A percentile compares a stretch with the other conserved stretches of the same genome.
phyloP scores from a whole-genome alignment of 2,329 filamentous ascomycete species.

The Ceratocystis colombiana region DNA sequence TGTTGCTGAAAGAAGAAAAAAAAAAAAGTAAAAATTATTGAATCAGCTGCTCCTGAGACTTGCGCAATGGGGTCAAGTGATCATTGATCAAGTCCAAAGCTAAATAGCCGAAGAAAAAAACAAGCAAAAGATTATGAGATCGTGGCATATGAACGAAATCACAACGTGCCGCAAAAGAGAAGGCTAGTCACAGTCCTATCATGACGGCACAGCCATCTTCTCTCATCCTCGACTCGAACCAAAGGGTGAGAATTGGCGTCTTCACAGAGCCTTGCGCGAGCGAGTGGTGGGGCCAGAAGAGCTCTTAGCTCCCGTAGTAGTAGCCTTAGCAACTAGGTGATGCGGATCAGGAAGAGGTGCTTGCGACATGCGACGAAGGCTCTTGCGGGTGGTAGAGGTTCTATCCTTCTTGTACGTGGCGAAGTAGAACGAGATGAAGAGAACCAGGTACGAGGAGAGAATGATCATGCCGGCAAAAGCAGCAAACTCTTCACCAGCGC shows the following conservation, averaged over 20 bases:
- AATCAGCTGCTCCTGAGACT: not conserved
- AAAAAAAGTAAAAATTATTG: constrained; percentile 15
- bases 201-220: not conserved
- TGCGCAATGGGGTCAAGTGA: not conserved
- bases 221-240: not conserved
- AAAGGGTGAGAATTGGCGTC: not conserved
- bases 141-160: constrained; percentile 9
- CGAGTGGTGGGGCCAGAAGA: constrained; percentile 51
- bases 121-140: constrained; percentile 3
- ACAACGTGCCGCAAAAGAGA: not conserved
- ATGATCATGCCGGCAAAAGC: constrained; percentile 87
- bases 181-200: not conserved
- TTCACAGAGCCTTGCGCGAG: constrained; percentile 52
- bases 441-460: constrained; percentile 85
- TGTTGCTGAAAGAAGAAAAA: constrained; percentile 5
- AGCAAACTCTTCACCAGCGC: constrained; percentile 93
- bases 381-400: constrained; percentile 69
- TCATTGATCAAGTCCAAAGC: not conserved
- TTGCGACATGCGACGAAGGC: constrained; percentile 55
- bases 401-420: constrained; percentile 91
- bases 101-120: constrained; percentile 7
- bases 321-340: constrained; percentile 36
- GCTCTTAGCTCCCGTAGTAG: constrained; percentile 40
- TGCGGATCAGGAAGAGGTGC: constrained; percentile 71
- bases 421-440: constrained; percentile 99